Evolutionary conservation across 148 eudicot genomes (phyloP).

Genomic region (Suaeda aralocaspica): DNA sequence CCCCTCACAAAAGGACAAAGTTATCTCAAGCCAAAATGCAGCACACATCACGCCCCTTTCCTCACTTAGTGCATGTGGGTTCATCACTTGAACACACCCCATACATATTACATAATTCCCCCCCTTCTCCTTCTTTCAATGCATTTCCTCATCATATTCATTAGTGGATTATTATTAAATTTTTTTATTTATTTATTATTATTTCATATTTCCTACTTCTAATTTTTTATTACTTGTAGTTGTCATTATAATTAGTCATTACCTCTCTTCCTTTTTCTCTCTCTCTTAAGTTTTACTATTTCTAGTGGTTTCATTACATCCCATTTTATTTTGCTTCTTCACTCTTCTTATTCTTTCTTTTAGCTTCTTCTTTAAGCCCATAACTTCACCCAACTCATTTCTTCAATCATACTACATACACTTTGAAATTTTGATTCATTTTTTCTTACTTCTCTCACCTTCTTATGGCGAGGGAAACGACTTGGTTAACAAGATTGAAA

Average conservation of each 20-base stretch:
- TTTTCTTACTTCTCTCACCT: background rate
- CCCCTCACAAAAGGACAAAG: slow-evolving; percentile 19
- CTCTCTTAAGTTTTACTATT: slow-evolving; percentile 14
- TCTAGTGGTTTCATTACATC: slow-evolving; percentile 14
- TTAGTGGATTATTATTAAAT: too few species aligned
- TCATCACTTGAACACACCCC: background rate
- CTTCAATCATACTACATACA: background rate
- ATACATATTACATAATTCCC: background rate
- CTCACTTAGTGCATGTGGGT: slow-evolving; percentile 24
- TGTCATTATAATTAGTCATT: too few species aligned
- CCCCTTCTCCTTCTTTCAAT: background rate
- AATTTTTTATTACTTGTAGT: too few species aligned
- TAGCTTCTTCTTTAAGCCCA: slow-evolving; percentile 13
- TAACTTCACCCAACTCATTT: slow-evolving; percentile 9
- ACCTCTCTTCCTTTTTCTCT: background rate
- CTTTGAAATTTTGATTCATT: background rate
- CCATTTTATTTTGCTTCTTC: slow-evolving; percentile 9
- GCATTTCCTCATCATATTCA: too few species aligned
- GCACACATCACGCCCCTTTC: slow-evolving; percentile 19
- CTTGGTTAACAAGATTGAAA: slow-evolving; percentile 63
- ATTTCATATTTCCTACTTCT: too few species aligned
- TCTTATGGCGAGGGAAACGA: slow-evolving; percentile 50
- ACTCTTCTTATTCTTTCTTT: background rate
- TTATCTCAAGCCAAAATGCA: slow-evolving; percentile 14
- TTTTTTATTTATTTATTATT: too few species aligned